These are phyloP conservation scores for Pseudonitzschia pungens DNA, from an alignment of 108 stramenopile genomes.

Conservation along the genomic window DNA sequence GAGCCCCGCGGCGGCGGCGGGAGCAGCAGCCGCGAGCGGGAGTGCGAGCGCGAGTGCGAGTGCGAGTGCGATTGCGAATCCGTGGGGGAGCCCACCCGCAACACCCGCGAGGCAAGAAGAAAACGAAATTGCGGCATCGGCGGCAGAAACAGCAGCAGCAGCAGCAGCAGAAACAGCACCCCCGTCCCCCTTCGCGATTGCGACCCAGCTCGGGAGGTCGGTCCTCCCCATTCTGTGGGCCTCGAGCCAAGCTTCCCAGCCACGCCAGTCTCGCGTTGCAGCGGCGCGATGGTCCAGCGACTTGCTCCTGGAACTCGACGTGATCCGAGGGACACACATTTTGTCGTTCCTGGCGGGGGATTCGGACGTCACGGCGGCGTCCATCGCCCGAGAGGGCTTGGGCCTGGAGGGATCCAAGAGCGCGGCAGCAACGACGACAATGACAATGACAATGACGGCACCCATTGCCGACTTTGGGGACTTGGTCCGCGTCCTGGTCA, in stretches of 20 bases:
- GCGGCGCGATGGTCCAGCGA: constrained; percentile 77
- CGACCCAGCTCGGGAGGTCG: constrained; percentile 8
- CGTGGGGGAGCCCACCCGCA: constrained; percentile 35
- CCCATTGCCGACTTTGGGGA: constrained; percentile 51
- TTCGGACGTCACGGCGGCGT: constrained; percentile 63
- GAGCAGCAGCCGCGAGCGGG: too few species aligned
- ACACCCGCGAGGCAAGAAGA: neutral
- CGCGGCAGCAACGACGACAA: neutral
- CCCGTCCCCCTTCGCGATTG: constrained; percentile 10
- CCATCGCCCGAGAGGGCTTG: constrained; percentile 65
- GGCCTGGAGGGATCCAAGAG: constrained; percentile 34
- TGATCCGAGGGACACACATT: constrained; percentile 60
- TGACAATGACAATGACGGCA: too few species aligned
- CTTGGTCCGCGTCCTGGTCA: constrained; percentile 42
- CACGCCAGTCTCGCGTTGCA: constrained; percentile 75
- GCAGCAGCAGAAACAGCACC: constrained; percentile 23
- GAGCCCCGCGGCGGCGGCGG: neutral
- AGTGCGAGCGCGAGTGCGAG: too few species aligned
- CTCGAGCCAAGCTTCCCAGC: constrained; percentile 48
- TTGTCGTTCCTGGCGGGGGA: constrained; percentile 81
- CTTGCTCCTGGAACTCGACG: constrained; percentile 50
- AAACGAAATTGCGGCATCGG: too few species aligned
- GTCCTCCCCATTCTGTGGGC: constrained; percentile 71
- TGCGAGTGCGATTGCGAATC: constrained; percentile 46
- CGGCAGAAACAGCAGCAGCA: too few species aligned